Evolutionary conservation across 106 monocot genomes (phyloP).

Genomic region (Acorus calamus): DNA sequence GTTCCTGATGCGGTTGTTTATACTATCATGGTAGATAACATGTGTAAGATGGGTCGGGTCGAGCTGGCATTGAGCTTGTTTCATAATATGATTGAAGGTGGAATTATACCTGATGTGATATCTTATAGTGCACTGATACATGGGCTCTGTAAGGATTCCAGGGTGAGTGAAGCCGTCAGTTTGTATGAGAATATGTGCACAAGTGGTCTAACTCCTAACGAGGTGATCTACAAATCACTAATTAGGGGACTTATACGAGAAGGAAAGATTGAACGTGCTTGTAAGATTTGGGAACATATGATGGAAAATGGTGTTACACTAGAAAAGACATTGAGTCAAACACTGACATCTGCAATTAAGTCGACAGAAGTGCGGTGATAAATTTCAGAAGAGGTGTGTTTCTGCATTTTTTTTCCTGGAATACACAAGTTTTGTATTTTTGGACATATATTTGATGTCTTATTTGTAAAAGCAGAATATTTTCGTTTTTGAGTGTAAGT

Average conservation of each 20-base stretch:
- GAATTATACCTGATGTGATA: slow-evolving; percentile 58
- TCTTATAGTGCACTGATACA: slow-evolving; percentile 57
- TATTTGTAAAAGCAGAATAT: no score
- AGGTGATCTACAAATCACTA: slow-evolving; percentile 53
- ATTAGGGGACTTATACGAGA: slow-evolving; percentile 57
- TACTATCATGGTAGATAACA: slow-evolving; percentile 63
- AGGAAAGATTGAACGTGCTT: slow-evolving; percentile 37
- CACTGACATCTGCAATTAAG: slow-evolving; percentile 47
- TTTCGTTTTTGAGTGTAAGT: no score
- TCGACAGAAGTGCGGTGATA: background rate
- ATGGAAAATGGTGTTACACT: slow-evolving; percentile 82
- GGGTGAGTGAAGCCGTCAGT: slow-evolving; percentile 51
- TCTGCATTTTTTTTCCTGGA: no score
- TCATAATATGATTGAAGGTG: slow-evolving; percentile 46
- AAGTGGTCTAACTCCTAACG: slow-evolving; percentile 53
- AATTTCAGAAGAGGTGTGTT: slow-evolving; percentile 8
- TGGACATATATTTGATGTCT: no score
- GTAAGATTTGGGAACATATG: slow-evolving; percentile 72
- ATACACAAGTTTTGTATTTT: no score
- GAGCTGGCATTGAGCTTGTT: slow-evolving; percentile 43
- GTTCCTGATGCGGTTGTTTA: slow-evolving; percentile 56
- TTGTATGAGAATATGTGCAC: slow-evolving; percentile 70
- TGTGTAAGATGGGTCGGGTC: slow-evolving; percentile 48
- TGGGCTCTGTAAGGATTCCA: slow-evolving; percentile 48
- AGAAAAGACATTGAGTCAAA: slow-evolving; percentile 38